These are phyloP conservation scores for Litchi chinensis DNA, from an alignment of 345 rosid genomes.

Conservation along the genomic window DNA sequence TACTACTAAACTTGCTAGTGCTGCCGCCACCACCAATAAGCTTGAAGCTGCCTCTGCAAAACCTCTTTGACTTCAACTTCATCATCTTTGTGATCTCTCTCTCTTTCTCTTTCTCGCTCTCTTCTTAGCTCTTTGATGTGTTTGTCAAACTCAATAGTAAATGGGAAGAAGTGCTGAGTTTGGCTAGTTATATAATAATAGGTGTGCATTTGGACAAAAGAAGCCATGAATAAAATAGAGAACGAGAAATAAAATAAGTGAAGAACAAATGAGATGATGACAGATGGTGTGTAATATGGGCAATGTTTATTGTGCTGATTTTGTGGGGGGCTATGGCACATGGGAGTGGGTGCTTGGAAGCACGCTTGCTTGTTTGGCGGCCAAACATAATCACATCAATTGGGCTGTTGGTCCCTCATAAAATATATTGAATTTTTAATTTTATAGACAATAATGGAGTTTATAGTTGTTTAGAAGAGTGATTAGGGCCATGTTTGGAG, in stretches of 20 bases:
- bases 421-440: neutral
- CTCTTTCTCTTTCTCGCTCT: neutral
- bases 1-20: slow-evolving; percentile 22
- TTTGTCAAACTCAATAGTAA: neutral
- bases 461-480: slow-evolving; percentile 3
- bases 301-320: slow-evolving; percentile 27
- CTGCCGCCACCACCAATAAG: slow-evolving; percentile 43
- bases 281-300: slow-evolving; percentile 26
- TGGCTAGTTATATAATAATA: slow-evolving; percentile 11
- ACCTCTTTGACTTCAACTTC: slow-evolving; percentile 72
- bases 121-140: neutral
- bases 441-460: neutral
- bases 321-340: slow-evolving; percentile 38
- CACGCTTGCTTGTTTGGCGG: slow-evolving; percentile 63
- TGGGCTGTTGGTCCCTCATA: slow-evolving; percentile 26
- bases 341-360: slow-evolving; percentile 38
- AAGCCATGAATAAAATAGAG: neutral
- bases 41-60: slow-evolving; percentile 59
- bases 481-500: neutral
- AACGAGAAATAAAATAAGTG: neutral
- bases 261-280: slow-evolving; percentile 19
- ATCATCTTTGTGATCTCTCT: slow-evolving; percentile 39
- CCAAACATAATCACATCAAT: slow-evolving; percentile 31
- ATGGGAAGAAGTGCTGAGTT: neutral
- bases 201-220: slow-evolving; percentile 3